Evolutionary conservation across 2,329 filamentous ascomycete species (phyloP), one percentile per base, ranked within the genome.

Genomic region (Orbilia oligospora): DNA sequence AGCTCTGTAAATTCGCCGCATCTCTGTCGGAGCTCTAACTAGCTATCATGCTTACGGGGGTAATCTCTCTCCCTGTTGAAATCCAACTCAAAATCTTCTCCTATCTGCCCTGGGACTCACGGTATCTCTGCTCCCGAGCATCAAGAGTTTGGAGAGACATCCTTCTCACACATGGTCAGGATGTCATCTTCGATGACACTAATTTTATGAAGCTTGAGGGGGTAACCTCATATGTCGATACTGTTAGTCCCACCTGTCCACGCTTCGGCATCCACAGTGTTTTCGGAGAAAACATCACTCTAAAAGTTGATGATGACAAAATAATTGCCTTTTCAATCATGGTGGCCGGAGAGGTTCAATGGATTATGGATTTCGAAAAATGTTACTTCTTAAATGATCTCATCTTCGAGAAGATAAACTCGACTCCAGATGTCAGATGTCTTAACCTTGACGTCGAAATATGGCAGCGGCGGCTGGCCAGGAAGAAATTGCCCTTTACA

Each of bases 41-140:
- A 46, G 44, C n/a, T 46, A 18, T 24, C 18, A 55, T 33, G 22
- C 9, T 18, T n/a, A n/a, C 27, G 6, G 16, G 51, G 10, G 14
- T 55, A 55, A 55, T 3, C 51, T 33, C 24, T n/a, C 27, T 18
- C 12, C n/a, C 30, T 14, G 30, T 38, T 12, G 53, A 56, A 8
- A 56, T 56, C 20, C 27, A 38, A 58, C 53, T 38, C 53, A 58
- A 58, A 38, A 58, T 22, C 5, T 16, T 20, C 14, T 22, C 30
- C n/a, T 38, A 38, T 6, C 8, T 36, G 1, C 30, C 18, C 14
- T 58, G n/a, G 8, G 30, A 58, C 2, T 36, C 8, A 14, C 53
- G 16, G 22, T 38, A 22, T 18, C 9, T 3, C n/a, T 58, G 30
- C 53, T 38, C 53, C 10, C 27, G 30, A 16, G n/a, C 5, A 18